Base-by-base conservation (phyloP, 306 rosid genomes). In the Cucurbita argyrosperma region DNA sequence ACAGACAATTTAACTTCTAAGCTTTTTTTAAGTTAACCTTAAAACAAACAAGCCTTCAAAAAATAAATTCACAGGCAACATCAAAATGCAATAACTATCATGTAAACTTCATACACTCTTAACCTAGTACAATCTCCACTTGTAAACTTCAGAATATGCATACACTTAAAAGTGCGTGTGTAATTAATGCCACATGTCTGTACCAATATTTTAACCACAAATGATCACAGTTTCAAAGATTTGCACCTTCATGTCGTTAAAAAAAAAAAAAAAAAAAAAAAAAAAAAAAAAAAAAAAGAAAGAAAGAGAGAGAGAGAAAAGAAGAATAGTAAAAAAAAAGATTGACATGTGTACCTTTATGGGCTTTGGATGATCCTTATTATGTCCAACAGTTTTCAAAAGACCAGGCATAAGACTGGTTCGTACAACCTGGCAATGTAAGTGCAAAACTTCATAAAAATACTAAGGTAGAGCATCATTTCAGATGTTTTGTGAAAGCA, bases 351-450 rank as follows among this genome's bases (percentile, higher is more conserved):
- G 16, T 78, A 92, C 96, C 98, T 88, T 92, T 81, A 90, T 92
- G 72, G 98, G 98, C 88, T 90, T 90, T 49, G 98, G 90, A 76
- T 90, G 93, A 81, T 89, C 98, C 83, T 92, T 92, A 85, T 92
- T 92, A 79, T 88, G 91, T 37, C 90, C 91, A 79, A 90, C 87
- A 47, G 91, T 86, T 86, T 88, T 92, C 86, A 92, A 78, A 74
- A 90, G 83, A 61, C 98, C 98, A 56, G 98, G 87, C 96, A 92
- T 90, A 72, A 92, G 87, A 81, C 90, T 88, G 21, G 93, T 87
- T 45, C 96, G 89, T 14, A 85, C 96, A 60, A 89, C 88, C 96
- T 88, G 81, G 49, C 58, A 38, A 72, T 55, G 79, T 67, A 77
- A 56, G 26, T 50, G 46, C 50, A 74, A 80, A 72, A 30, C 21